Percentiles rank a stretch among this genome's conserved stretches.
Conservation (phyloP, 2,329 filamentous ascomycete genomes). For the Claviceps humidiphila region DNA sequence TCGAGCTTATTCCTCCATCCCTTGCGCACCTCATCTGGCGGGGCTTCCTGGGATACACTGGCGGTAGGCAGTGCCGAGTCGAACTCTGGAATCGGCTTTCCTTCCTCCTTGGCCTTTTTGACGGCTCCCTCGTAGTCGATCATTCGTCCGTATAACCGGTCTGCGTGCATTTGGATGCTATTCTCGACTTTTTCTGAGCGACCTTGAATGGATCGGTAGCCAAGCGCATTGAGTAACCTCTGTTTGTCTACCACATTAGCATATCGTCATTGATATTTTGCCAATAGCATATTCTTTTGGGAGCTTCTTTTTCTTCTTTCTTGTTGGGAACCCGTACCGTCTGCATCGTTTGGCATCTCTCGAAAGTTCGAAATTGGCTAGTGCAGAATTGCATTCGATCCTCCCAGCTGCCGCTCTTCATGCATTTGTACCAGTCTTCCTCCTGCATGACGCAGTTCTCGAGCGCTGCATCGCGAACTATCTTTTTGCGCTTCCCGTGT, state of each 20-base stretch:
- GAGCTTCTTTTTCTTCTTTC: background rate
- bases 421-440: constrained; percentile 70
- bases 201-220: constrained; percentile 61
- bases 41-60: constrained; percentile 12
- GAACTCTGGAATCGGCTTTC: constrained; percentile 45
- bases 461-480: constrained; percentile 67
- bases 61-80: constrained; percentile 37
- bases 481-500: constrained; percentile 68
- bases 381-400: constrained; percentile 70
- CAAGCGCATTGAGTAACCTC: constrained; percentile 81
- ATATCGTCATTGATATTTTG: too few species aligned
- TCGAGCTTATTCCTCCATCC: constrained; percentile 42
- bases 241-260: background rate
- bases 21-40: constrained; percentile 34
- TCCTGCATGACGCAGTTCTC: constrained; percentile 92
- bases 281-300: background rate
- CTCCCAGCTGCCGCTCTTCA: constrained; percentile 54
- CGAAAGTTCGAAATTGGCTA: constrained; percentile 62
- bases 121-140: constrained; percentile 64
- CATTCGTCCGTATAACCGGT: constrained; percentile 80
- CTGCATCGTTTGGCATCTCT: constrained; percentile 83
- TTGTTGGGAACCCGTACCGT: constrained; percentile 34
- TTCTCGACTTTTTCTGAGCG: constrained; percentile 60
- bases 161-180: constrained; percentile 89
- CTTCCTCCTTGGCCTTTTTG: constrained; percentile 53